Evolutionary conservation across 441 rosid species (phyloP), one percentile per base, ranked within the genome.

Genomic region (Lepidium campestre): DNA sequence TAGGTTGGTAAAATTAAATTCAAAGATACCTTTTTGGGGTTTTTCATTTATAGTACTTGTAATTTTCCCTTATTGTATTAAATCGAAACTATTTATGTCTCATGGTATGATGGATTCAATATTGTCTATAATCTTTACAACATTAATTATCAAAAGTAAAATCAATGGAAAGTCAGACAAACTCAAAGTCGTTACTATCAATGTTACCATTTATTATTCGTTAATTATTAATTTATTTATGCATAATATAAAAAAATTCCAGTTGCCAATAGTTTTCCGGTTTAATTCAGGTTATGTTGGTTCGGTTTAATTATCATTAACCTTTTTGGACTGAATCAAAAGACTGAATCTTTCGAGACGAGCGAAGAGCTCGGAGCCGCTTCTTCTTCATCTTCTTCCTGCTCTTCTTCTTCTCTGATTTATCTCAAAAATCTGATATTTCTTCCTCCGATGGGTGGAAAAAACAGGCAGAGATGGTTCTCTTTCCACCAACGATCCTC

Each of bases 381-480:
- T 44, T 68, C 42, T 13, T 31, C 31, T 27, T 27, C 31, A 1
- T 27, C 73, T 34, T 44, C 47, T 5, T 42, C 54, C 4, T n/a
- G 37, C 1, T 31, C 44, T 13, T 39, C 50, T 4, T 44, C 47
- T 1, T 54, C 53, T 56, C 3, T 20, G 14, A 23, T 39, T 34
- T 23, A 7, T 46, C 17, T 36, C 19, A 10, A 0, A 7, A 4
- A 46, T 1, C 13, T 3, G n/a, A 10, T 22, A 4, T 10, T 4
- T 22, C 25, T 19, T 3, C 59, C 0, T 19, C 4, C 50, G 14
- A 93, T 93, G 98, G 91, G 88, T 22, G 88, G 88, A 9, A 84
- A 83, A 44, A 88, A 93, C 10, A 87, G 65, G 68, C 88, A 81
- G 72, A 75, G 81, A 50, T 93, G 97, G 98, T 68, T 81, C 75